A percentile compares a stretch with the other conserved stretches of the same genome.
Evolutionary conservation across 805 yeast species (phyloP).

Genomic region (Blastobotrys mokoenaii): DNA sequence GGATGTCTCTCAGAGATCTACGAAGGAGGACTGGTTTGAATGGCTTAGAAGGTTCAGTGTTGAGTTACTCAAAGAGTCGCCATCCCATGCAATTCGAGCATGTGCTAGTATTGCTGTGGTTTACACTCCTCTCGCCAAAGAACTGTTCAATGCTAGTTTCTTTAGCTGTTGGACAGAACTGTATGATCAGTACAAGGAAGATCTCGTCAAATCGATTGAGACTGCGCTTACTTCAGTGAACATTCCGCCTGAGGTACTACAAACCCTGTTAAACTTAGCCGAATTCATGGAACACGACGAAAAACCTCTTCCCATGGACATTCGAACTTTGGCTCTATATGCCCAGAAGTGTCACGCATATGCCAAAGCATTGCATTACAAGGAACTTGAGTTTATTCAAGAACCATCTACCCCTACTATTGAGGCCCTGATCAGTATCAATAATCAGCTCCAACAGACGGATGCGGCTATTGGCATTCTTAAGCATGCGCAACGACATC

Average conservation of each 20-base stretch:
- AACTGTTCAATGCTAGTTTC: constrained; percentile 87
- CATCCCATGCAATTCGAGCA: constrained; percentile 89
- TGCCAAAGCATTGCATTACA: constrained; percentile 94
- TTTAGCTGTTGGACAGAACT: constrained; percentile 93
- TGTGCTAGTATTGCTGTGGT: constrained; percentile 85
- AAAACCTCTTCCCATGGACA: constrained; percentile 83
- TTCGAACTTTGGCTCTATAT: constrained; percentile 82
- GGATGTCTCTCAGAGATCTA: constrained; percentile 84
- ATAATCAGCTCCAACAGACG: constrained; percentile 89
- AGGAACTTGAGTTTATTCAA: constrained; percentile 88
- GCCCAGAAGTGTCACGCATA: constrained; percentile 95
- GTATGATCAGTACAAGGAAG: constrained; percentile 82
- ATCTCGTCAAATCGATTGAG: constrained; percentile 75
- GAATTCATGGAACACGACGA: constrained; percentile 98
- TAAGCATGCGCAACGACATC: constrained; percentile 61
- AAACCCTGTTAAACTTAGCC: constrained; percentile 77
- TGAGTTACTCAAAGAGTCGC: constrained; percentile 82
- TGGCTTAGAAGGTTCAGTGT: constrained; percentile 87
- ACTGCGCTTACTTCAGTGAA: constrained; percentile 83
- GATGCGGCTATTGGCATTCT: constrained; percentile 97
- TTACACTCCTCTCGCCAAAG: constrained; percentile 81
- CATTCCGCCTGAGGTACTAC: constrained; percentile 93
- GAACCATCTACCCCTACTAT: constrained; percentile 89
- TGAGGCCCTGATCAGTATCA: constrained; percentile 84
- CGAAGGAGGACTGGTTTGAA: constrained; percentile 96